Evolutionary conservation across 257 asterid species (phyloP).

Genomic region (Plantago ovata): DNA sequence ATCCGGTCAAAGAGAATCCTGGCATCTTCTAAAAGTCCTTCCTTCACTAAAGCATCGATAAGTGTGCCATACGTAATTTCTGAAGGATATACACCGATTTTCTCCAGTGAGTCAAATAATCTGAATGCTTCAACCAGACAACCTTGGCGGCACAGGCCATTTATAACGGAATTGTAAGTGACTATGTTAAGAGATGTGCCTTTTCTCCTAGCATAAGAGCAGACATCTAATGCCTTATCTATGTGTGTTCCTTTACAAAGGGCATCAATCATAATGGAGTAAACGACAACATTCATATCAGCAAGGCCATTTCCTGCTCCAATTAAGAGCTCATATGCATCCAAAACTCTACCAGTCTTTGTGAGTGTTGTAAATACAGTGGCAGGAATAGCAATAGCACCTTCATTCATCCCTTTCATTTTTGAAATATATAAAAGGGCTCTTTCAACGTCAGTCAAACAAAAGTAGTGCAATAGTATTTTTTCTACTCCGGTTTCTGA

Average conservation of each 20-base stretch:
- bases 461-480: slow-evolving; percentile 42
- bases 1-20: slow-evolving; percentile 60
- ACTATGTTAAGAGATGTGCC: slow-evolving; percentile 51
- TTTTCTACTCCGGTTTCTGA: slow-evolving; percentile 39
- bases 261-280: slow-evolving; percentile 52
- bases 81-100: slow-evolving; percentile 46
- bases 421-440: slow-evolving; percentile 45
- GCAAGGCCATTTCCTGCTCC: slow-evolving; percentile 48
- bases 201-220: slow-evolving; percentile 44
- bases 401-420: slow-evolving; percentile 31
- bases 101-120: slow-evolving; percentile 72
- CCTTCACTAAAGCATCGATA: slow-evolving; percentile 63
- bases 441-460: slow-evolving; percentile 44
- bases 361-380: slow-evolving; percentile 39
- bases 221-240: slow-evolving; percentile 57
- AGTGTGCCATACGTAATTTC: slow-evolving; percentile 78
- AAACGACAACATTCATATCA: slow-evolving; percentile 43
- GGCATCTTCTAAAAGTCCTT: slow-evolving; percentile 65
- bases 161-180: slow-evolving; percentile 62
- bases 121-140: slow-evolving; percentile 82
- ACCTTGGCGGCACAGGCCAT: slow-evolving; percentile 77
- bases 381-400: slow-evolving; percentile 36
- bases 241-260: slow-evolving; percentile 65
- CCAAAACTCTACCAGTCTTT: slow-evolving; percentile 45
- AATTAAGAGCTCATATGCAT: slow-evolving; percentile 62